A percentile compares a stretch with the other conserved stretches of the same genome.
Evolutionary conservation across 2,329 filamentous ascomycete species (phyloP).

Genomic region (Neoascochyta sp.): DNA sequence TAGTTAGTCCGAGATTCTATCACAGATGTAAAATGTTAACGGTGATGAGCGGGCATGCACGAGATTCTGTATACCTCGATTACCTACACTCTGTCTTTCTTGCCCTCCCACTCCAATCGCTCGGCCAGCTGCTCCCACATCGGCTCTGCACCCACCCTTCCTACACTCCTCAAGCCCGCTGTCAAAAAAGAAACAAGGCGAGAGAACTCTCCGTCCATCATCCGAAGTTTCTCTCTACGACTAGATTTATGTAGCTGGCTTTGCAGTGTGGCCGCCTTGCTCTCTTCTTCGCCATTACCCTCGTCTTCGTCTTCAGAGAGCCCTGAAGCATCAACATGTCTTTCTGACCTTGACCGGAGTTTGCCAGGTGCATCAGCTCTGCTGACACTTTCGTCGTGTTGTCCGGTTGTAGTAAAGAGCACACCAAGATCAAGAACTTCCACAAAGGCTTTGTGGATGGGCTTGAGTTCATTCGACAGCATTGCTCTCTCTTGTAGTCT

Average conservation of each 20-base stretch:
- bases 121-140: constrained; percentile 81
- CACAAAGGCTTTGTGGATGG: constrained; percentile 70
- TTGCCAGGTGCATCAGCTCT: background rate
- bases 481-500: constrained; percentile 66
- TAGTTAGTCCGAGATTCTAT: too few relatives aligned
- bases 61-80: too few relatives aligned
- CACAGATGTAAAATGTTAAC: too few relatives aligned
- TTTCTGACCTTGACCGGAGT: constrained; percentile 11
- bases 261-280: background rate
- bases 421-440: constrained; percentile 72
- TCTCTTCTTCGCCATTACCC: constrained; percentile 4
- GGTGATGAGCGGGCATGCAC: too few relatives aligned
- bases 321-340: too few relatives aligned
- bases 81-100: constrained; percentile 4
- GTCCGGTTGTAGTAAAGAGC: constrained; percentile 60
- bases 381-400: too few relatives aligned
- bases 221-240: constrained; percentile 47
- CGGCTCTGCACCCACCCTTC: constrained; percentile 66
- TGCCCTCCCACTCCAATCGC: constrained; percentile 59
- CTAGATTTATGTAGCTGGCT: too few relatives aligned
- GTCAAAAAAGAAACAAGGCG: constrained; percentile 66
- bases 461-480: constrained; percentile 63
- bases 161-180: constrained; percentile 69
- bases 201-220: constrained; percentile 61
- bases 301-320: constrained; percentile 25